Evolutionary conservation across 768 basidiomycete genomes (phyloP).

Genomic region (Strobilomyces echinocephalus): DNA sequence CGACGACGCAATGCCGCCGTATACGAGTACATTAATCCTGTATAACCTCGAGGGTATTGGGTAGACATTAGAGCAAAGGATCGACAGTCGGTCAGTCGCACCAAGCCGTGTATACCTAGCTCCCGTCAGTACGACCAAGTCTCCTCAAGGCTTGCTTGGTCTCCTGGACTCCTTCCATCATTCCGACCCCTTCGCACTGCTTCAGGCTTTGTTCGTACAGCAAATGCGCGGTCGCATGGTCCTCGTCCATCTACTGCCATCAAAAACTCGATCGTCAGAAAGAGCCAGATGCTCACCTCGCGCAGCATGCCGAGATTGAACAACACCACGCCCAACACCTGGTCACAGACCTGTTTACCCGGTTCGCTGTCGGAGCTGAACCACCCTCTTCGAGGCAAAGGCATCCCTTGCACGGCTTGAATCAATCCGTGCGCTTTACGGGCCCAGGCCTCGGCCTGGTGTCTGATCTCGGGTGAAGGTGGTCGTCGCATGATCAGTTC

Average conservation of each 20-base stretch:
- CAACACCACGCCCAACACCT: constrained; percentile 51
- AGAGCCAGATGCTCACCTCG: constrained; percentile 29
- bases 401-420: neutral
- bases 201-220: constrained; percentile 31
- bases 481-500: constrained; percentile 34
- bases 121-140: constrained; percentile 10
- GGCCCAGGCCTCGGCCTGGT: constrained; percentile 59
- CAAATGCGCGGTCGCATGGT: constrained; percentile 24
- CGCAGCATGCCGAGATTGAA: constrained; percentile 58
- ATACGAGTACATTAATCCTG: too few species aligned
- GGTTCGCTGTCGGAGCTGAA: neutral
- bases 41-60: too few species aligned
- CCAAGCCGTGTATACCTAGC: too few species aligned
- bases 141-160: constrained; percentile 33
- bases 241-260: constrained; percentile 30
- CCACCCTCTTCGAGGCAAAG: neutral
- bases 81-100: neutral
- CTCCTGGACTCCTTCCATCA: constrained; percentile 34
- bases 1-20: too few species aligned
- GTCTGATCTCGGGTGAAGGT: constrained; percentile 34
- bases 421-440: constrained; percentile 36
- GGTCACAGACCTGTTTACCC: constrained; percentile 40
- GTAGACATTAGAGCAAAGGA: neutral
- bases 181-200: constrained; percentile 29
- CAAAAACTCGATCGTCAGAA: neutral